Conservation (phyloP, 78 protist species). For the Dictyostelium purpureum region DNA sequence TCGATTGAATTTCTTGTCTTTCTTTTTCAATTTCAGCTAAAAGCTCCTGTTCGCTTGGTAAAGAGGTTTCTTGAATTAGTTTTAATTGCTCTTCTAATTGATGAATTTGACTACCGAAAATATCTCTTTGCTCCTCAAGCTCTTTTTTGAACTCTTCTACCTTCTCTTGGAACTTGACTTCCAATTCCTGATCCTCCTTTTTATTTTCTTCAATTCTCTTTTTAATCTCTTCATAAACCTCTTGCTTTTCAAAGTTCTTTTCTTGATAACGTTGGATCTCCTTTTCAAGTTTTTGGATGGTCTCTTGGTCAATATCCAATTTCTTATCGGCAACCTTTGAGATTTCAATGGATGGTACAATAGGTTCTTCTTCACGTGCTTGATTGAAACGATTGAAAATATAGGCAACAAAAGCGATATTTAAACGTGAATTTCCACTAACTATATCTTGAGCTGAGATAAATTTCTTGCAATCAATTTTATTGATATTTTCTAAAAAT, state of each 20-base stretch:
- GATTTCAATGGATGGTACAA: slow-evolving; percentile 31
- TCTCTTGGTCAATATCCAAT: not conserved
- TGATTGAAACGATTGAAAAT: slow-evolving; percentile 86
- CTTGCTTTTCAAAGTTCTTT: not conserved
- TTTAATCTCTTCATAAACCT: not conserved
- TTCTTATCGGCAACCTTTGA: not conserved
- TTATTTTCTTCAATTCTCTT: not conserved
- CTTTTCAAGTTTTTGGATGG: not conserved
- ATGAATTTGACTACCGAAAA: not conserved
- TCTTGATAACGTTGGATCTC: slow-evolving; percentile 54
- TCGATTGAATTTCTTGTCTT: not conserved
- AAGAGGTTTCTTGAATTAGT: not conserved
- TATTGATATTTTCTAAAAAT: slow-evolving; percentile 68
- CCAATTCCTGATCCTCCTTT: not conserved
- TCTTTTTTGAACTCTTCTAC: not conserved
- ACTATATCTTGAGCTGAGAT: slow-evolving; percentile 81
- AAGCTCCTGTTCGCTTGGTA: slow-evolving; percentile 11
- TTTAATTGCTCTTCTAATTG: slow-evolving; percentile 26
- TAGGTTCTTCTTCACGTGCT: slow-evolving; percentile 41
- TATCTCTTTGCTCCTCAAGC: not conserved
- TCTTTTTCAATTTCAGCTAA: not conserved
- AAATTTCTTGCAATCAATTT: slow-evolving; percentile 74
- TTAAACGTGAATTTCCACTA: slow-evolving; percentile 85
- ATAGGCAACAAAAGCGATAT: slow-evolving; percentile 91
- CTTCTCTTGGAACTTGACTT: slow-evolving; percentile 5